Evolutionary conservation across 2,329 filamentous ascomycete species (phyloP), one percentile per base, ranked within the genome.

Genomic region (Teratosphaeria destructans): DNA sequence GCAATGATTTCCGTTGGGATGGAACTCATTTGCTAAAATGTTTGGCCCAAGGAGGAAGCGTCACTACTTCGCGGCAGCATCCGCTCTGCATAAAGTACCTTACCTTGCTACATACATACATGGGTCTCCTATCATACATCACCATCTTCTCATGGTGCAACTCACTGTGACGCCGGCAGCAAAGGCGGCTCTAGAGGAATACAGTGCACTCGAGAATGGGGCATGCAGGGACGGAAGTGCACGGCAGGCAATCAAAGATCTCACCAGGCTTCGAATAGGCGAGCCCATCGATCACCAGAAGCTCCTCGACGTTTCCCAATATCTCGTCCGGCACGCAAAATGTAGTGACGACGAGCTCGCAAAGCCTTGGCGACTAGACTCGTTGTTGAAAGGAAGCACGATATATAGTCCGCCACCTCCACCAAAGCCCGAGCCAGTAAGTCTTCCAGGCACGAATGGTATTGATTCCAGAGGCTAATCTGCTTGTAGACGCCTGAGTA

Each of bases 371-470:
- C 83, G 79, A 16, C 79, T 97, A 12, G 87, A 93, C 65, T 70
- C 76, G 37, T 81, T 97, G 35, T 79, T 97, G 10, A 82, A 78
- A 59, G 89, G 90, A 54, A 84, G 90, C 29, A 80, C 71, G 58
- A 77, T 95, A 63, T 95, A 95, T 73, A 74, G 85, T 10, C 83
- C 89, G n/a, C 90, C 91, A n/a, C 87, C 89, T 14, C 82, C 86
- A 5, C 85, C 87, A 4, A 95, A 91, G 70, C 82, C 85, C 2
- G 86, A 91, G 70, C 88, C 87, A 12, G 89, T 93, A 77, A 63
- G 83, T 77, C 4, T 3, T 35, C 55, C 12, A 54, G n/a, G 29
- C 53, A 39, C 11, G 27, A 23, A 6, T 37, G 12, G 37, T 16
- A 14, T n/a, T 39, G 10, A 39, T 19, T 49, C 10, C 35, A 32